phyloP scores from a whole-genome alignment of 257 asterid genomes.

The Jasminum sambac region DNA sequence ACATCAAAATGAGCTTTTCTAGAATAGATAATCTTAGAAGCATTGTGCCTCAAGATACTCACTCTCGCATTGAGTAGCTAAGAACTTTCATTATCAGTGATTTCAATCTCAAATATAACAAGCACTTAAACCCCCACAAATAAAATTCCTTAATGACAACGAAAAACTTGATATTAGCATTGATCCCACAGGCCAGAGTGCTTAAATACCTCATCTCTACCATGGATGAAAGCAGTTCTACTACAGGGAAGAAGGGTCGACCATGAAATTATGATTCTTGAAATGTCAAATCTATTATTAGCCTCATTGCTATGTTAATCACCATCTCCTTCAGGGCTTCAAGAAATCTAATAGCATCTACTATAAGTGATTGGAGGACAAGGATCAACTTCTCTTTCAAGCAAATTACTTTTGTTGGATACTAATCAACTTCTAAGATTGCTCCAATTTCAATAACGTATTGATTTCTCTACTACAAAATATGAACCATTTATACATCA shows the following conservation, averaged over 20 bases:
- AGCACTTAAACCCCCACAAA: not conserved
- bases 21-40: not conserved
- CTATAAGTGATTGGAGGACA: not conserved
- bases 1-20: no score
- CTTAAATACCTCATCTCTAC: not conserved
- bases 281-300: not conserved
- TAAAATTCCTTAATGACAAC: not conserved
- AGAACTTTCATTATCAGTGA: not conserved
- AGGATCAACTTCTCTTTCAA: not conserved
- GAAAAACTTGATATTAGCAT: not conserved
- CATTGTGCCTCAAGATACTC: not conserved
- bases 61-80: not conserved
- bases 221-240: not conserved
- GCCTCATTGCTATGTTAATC: not conserved
- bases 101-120: slow-evolving; percentile 12
- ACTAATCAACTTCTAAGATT: not conserved
- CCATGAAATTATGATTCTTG: not conserved
- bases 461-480: not conserved
- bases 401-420: not conserved
- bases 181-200: not conserved
- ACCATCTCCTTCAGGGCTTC: not conserved
- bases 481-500: not conserved
- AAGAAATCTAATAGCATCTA: not conserved
- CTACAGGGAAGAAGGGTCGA: not conserved
- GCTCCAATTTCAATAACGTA: not conserved